Base-by-base conservation (phyloP, 768 basidiomycete species). In the Auricularia auricula-judae region DNA sequence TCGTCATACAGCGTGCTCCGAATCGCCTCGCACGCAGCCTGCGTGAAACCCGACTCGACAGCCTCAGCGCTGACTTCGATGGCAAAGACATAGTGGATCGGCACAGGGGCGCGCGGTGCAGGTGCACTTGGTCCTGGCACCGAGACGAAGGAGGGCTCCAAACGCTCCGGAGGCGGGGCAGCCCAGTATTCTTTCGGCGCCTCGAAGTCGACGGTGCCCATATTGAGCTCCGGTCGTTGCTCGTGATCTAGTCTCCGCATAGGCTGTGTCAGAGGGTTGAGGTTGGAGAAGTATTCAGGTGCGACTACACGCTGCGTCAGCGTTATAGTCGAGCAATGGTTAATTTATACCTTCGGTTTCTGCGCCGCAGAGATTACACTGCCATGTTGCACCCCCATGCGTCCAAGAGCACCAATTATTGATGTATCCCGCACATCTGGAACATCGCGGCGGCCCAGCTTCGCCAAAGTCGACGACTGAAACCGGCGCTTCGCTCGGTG, bases 391-490 rank as follows among this genome's bases (percentile, higher is more conserved):
- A 4, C 97, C 97, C 2, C 90, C 90, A 8, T 88, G 82, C 21
- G 82, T 76, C 86, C 92, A 99, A 33, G 78, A 78, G 73, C 88
- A 93, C 93, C 93, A 98, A 0, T 94, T 89, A 71, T 98, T 98
- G 69, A 99, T 80, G 73, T 98, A 99, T 0, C 82, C 91, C 68
- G 91, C 81, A 74, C 97, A 99, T 39, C 82, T 79, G 56, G 80
- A 82, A 70, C 97, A 99, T 36, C 97, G 82, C 29, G 89, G 82
- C 12, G 96, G 97, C 12, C 93, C 94, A 1, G 73, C 72, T 33
- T 79, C 78, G 4, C 86, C 87, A 36, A 85, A 82, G 63, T 90
- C 84, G 3, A 98, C 85, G 4, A 91, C 68, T 0, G 93, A 92
- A 12, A 98, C 76, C 0, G 85, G 81, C 53, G 93, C 90, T 74